Evolutionary conservation across 768 basidiomycete species (phyloP).

Genomic region (Mycena vulgaris): DNA sequence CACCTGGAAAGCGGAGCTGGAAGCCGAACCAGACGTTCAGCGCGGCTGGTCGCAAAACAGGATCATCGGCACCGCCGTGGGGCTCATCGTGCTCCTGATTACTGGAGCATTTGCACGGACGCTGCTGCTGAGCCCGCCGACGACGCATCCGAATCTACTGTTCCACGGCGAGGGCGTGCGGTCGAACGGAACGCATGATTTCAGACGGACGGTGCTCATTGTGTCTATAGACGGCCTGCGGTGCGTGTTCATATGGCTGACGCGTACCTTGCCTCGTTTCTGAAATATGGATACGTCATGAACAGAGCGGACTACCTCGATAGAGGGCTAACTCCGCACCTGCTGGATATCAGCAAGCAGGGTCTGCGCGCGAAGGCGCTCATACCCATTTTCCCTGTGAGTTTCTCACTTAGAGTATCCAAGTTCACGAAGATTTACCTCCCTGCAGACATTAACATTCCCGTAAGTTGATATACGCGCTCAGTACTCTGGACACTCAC

Average conservation of each 20-base stretch:
- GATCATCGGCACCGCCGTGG: conserved; percentile 55
- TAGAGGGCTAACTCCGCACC: conserved; percentile 86
- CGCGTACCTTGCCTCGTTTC: conserved; percentile 11
- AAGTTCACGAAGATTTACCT: not conserved
- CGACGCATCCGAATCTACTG: conserved; percentile 46
- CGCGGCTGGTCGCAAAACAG: conserved; percentile 56
- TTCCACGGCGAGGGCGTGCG: conserved; percentile 61
- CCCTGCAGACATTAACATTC: conserved; percentile 84
- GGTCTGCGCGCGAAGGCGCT: conserved; percentile 92
- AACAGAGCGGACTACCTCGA: conserved; percentile 89
- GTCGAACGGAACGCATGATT: conserved; percentile 89
- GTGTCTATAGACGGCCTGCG: conserved; percentile 91
- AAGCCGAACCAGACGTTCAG: conserved; percentile 35
- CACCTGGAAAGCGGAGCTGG: conserved; percentile 45
- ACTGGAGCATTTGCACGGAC: conserved; percentile 59
- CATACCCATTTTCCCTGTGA: conserved; percentile 89
- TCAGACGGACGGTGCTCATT: conserved; percentile 84
- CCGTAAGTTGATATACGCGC: conserved; percentile 74
- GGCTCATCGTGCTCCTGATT: conserved; percentile 60
- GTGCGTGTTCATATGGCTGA: conserved; percentile 51
- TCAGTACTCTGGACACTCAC: too few species aligned
- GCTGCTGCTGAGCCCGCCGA: conserved; percentile 48
- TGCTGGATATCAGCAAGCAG: conserved; percentile 84
- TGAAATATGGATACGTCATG: conserved; percentile 31
- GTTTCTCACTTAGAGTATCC: conserved; percentile 40